Evolutionary conservation across 1,284 basidiomycete genomes (phyloP).

Genomic region (Cryptococcus depauperatus): DNA sequence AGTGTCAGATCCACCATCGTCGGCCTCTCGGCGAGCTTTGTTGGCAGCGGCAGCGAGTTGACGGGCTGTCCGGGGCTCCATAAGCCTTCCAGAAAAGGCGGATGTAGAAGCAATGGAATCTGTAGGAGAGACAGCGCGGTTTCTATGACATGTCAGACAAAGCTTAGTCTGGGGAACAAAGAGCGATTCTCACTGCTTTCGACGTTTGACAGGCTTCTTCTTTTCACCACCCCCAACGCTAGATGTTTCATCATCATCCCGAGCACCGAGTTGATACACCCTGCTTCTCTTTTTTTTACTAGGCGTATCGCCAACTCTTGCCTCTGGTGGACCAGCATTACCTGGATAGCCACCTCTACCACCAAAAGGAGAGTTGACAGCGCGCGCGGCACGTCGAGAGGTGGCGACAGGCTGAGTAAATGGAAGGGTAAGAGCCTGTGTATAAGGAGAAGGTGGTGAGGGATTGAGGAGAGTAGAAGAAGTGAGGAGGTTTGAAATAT

Average conservation of each 20-base stretch:
- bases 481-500: constrained; percentile 51
- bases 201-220: constrained; percentile 32
- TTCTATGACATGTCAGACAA: constrained; percentile 14
- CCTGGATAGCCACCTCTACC: constrained; percentile 10
- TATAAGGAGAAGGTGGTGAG: constrained; percentile 45
- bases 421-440: constrained; percentile 58
- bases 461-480: constrained; percentile 47
- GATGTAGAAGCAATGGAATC: constrained; percentile 38
- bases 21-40: constrained; percentile 25
- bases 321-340: constrained; percentile 10
- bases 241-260: constrained; percentile 40
- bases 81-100: constrained; percentile 26
- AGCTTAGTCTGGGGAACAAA: neutral
- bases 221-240: constrained; percentile 27
- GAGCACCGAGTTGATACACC: constrained; percentile 23
- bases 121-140: constrained; percentile 35
- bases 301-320: constrained; percentile 26
- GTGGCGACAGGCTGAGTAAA: constrained; percentile 52
- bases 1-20: constrained; percentile 33
- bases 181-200: constrained; percentile 32
- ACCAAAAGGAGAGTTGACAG: constrained; percentile 36
- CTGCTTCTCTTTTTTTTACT: constrained; percentile 40
- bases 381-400: constrained; percentile 29
- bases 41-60: constrained; percentile 40
- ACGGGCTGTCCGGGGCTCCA: constrained; percentile 37